These are phyloP conservation scores for Phytophthora multivora DNA, from an alignment of 352 stramenopile species.

Conservation along the genomic window DNA sequence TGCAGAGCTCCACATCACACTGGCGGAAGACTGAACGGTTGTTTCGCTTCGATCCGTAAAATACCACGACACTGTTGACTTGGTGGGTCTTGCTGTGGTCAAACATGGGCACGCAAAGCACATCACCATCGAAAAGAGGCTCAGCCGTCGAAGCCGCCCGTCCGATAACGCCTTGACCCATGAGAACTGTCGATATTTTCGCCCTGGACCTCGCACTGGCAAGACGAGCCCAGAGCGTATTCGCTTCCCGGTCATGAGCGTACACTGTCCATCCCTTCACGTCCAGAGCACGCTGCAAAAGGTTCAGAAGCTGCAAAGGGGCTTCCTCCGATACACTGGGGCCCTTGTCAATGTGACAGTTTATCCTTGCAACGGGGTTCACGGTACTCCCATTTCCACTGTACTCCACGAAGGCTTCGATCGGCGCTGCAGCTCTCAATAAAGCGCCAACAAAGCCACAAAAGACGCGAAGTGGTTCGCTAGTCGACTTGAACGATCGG, in stretches of 20 bases:
- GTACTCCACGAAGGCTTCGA: slow-evolving; percentile 29
- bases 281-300: slow-evolving; percentile 54
- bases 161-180: slow-evolving; percentile 64
- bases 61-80: slow-evolving; percentile 67
- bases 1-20: slow-evolving; percentile 61
- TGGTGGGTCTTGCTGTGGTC: slow-evolving; percentile 32
- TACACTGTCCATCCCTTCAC: slow-evolving; percentile 70
- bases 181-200: slow-evolving; percentile 44
- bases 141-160: slow-evolving; percentile 40
- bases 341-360: not conserved
- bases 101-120: slow-evolving; percentile 61
- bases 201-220: slow-evolving; percentile 23
- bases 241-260: slow-evolving; percentile 53
- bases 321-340: not conserved
- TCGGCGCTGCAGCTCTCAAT: slow-evolving; percentile 50
- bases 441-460: slow-evolving; percentile 65
- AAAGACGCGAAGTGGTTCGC: slow-evolving; percentile 61
- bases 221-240: slow-evolving; percentile 55
- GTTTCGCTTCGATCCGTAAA: slow-evolving; percentile 41
- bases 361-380: slow-evolving; percentile 6
- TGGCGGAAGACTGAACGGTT: slow-evolving; percentile 44
- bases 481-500: slow-evolving; percentile 17
- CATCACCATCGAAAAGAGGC: slow-evolving; percentile 40
- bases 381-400: not conserved
- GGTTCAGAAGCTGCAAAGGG: slow-evolving; percentile 40